Conservation (phyloP, 1,284 basidiomycete species). For the Stereum hirsutum region DNA sequence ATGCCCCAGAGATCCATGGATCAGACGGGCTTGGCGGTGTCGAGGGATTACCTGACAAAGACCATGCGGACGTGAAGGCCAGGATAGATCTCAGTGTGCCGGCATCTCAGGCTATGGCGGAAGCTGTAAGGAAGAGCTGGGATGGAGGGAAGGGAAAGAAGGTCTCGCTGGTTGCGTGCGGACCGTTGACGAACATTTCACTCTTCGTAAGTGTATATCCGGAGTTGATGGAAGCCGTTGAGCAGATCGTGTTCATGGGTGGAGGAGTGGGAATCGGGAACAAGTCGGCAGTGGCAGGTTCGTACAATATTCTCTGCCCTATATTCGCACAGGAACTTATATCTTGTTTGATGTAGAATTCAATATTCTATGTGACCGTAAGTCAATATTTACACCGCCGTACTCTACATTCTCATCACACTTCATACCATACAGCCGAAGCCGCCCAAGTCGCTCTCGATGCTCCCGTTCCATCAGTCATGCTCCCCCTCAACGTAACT, state of each 20-base stretch:
- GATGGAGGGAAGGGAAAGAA: conserved; percentile 42
- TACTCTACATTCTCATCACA: not conserved
- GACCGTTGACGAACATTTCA: conserved; percentile 81
- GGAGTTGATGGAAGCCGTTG: conserved; percentile 58
- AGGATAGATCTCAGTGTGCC: conserved; percentile 33
- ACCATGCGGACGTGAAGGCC: conserved; percentile 36
- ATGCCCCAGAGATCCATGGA: conserved; percentile 70
- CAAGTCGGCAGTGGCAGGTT: conserved; percentile 62
- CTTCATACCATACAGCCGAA: conserved; percentile 40
- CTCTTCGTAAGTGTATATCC: conserved; percentile 66
- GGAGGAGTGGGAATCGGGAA: conserved; percentile 80
- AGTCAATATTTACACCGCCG: conserved; percentile 17
- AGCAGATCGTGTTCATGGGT: conserved; percentile 85
- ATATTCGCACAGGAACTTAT: not conserved
- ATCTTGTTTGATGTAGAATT: conserved; percentile 40
- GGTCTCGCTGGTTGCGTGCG: conserved; percentile 63
- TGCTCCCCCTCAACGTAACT: conserved; percentile 82
- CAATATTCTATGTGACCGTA: conserved; percentile 77
- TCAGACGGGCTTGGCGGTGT: conserved; percentile 74
- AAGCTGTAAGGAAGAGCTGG: conserved; percentile 46
- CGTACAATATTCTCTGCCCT: conserved; percentile 12
- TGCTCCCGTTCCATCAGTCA: conserved; percentile 41
- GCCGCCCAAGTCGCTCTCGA: conserved; percentile 75
- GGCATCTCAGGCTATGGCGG: conserved; percentile 56
- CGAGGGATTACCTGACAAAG: conserved; percentile 50